These are phyloP conservation scores for Coprinopsis cinerea DNA, from an alignment of 768 basidiomycete genomes.

Conservation along the genomic window DNA sequence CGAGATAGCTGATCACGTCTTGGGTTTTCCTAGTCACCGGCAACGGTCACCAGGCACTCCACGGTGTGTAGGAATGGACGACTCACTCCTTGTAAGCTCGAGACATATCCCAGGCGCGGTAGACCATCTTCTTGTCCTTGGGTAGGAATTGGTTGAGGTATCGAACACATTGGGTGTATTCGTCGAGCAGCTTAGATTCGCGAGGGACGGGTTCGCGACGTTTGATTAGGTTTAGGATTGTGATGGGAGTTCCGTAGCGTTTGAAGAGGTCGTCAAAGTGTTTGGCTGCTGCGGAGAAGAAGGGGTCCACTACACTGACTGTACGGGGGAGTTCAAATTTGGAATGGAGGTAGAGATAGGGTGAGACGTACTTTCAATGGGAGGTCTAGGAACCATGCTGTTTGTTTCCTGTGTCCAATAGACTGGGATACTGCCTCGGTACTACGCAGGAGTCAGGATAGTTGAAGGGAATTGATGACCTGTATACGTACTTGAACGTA, in stretches of 20 bases:
- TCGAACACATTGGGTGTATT: conserved; percentile 86
- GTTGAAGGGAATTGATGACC: background rate
- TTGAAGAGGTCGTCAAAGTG: conserved; percentile 91
- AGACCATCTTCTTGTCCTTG: conserved; percentile 76
- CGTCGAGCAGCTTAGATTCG: conserved; percentile 84
- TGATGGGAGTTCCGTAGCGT: conserved; percentile 86
- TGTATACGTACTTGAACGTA: conserved; percentile 79
- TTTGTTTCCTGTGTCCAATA: conserved; percentile 96
- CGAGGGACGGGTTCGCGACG: conserved; percentile 70
- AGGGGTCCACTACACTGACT: conserved; percentile 95
- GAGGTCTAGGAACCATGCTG: conserved; percentile 87
- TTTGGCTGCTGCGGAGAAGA: conserved; percentile 85
- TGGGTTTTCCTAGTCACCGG: conserved; percentile 67
- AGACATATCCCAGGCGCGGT: conserved; percentile 96
- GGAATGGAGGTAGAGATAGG: conserved; percentile 2
- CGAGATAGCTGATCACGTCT: conserved; percentile 91
- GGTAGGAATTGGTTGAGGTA: conserved; percentile 97
- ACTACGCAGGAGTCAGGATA: conserved; percentile 34
- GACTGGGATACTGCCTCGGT: conserved; percentile 91
- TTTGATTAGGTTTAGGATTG: conserved; percentile 93
- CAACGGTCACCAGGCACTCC: background rate
- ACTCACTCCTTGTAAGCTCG: conserved; percentile 88
- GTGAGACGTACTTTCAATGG: conserved; percentile 78
- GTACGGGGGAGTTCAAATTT: conserved; percentile 3
- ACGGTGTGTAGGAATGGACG: background rate